Conservation (phyloP, 202 grass and related monocot genomes). For the Miscanthus sacchariflorus region DNA sequence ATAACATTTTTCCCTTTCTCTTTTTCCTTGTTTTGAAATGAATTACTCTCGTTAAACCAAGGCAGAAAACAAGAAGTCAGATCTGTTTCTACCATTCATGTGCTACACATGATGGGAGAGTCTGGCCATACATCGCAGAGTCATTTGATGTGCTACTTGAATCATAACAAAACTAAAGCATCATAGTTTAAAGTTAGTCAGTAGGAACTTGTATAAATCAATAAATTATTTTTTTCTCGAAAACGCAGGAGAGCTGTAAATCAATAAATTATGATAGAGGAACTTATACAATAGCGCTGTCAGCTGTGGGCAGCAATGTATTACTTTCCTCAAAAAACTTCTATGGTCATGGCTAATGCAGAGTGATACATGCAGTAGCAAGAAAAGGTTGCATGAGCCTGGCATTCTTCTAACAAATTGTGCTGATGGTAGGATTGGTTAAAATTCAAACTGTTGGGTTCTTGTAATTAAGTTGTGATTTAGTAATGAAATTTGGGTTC, state of each 20-base stretch:
- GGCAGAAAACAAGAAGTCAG: background rate
- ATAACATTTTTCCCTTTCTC: background rate
- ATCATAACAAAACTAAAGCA: background rate
- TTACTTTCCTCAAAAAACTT: background rate
- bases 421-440: background rate
- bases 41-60: background rate
- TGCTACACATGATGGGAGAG: background rate
- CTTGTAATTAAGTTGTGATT: too few relatives aligned
- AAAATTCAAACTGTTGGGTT: background rate
- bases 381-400: background rate
- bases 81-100: background rate
- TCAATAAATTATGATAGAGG: too few relatives aligned
- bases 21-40: background rate
- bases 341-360: background rate
- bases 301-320: background rate
- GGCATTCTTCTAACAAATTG: background rate
- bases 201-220: background rate
- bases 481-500: too few relatives aligned
- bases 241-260: too few relatives aligned
- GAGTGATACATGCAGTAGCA: background rate
- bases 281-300: background rate
- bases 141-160: background rate
- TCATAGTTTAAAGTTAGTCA: background rate
- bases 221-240: background rate
- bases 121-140: background rate